These are phyloP conservation scores for Flaveria floridana DNA, from an alignment of 140 eudicot species.

Conservation along the genomic window DNA sequence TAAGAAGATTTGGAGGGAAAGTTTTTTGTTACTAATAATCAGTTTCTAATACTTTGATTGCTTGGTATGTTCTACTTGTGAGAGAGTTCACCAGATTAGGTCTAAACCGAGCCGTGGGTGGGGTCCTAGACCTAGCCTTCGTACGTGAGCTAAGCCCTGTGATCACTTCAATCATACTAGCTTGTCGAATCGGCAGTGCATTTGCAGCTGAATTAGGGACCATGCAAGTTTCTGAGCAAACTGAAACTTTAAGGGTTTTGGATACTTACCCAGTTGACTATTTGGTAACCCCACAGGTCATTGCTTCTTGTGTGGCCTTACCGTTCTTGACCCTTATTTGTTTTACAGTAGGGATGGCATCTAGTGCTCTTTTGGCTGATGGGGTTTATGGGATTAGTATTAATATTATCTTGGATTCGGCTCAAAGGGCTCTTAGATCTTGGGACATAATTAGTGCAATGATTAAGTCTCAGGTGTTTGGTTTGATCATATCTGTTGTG, in stretches of 20 bases:
- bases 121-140: constrained; percentile 89
- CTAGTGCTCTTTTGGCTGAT: constrained; percentile 84
- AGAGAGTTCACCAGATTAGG: constrained; percentile 89
- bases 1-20: too few relatives aligned
- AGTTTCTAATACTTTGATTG: too few relatives aligned
- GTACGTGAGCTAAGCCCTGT: constrained; percentile 89
- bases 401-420: constrained; percentile 60
- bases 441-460: constrained; percentile 87
- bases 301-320: constrained; percentile 81
- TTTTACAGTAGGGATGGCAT: constrained; percentile 80
- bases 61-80: too few relatives aligned
- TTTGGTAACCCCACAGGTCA: constrained; percentile 79
- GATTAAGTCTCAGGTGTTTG: constrained; percentile 48
- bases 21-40: too few relatives aligned
- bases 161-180: constrained; percentile 83
- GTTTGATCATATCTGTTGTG: constrained; percentile 24
- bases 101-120: constrained; percentile 82
- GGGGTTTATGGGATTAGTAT: constrained; percentile 66
- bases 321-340: constrained; percentile 42
- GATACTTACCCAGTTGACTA: constrained; percentile 88
- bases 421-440: constrained; percentile 70
- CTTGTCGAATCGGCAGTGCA: constrained; percentile 92
- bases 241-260: constrained; percentile 77
- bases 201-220: constrained; percentile 96
- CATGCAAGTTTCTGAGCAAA: constrained; percentile 96